Evolutionary conservation across 2,329 filamentous ascomycete species (phyloP).

Genomic region (Gnomoniopsis sp.): DNA sequence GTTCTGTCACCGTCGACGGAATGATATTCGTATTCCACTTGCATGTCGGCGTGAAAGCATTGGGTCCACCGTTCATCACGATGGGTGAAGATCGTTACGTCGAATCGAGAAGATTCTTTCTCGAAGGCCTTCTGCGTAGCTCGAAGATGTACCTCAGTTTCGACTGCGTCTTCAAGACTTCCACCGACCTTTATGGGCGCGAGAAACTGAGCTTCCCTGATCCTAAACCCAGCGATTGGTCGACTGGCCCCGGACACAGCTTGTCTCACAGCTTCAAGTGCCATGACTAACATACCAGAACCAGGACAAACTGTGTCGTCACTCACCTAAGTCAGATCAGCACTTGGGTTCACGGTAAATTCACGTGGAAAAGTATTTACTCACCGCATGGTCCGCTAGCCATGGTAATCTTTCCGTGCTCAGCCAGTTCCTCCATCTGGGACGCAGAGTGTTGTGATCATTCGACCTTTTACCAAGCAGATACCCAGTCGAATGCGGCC

Average conservation of each 20-base stretch:
- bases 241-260: background rate
- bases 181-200: background rate
- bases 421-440: slow-evolving; percentile 1
- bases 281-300: background rate
- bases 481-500: background rate
- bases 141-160: background rate
- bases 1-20: background rate
- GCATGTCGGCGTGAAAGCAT: background rate
- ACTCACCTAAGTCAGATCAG: background rate
- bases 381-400: background rate
- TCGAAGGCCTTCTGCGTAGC: background rate
- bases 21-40: background rate
- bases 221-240: background rate
- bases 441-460: background rate
- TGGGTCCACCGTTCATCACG: background rate
- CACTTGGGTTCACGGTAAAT: background rate
- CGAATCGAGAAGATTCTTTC: background rate
- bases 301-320: background rate
- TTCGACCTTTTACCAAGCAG: background rate
- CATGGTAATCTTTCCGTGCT: background rate
- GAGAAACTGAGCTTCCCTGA: background rate
- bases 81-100: background rate
- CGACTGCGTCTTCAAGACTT: background rate
- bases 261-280: background rate
- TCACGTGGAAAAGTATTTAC: background rate